Base-by-base conservation (phyloP, 2,329 filamentous ascomycete genomes). In the Acrocalymma vagum region DNA sequence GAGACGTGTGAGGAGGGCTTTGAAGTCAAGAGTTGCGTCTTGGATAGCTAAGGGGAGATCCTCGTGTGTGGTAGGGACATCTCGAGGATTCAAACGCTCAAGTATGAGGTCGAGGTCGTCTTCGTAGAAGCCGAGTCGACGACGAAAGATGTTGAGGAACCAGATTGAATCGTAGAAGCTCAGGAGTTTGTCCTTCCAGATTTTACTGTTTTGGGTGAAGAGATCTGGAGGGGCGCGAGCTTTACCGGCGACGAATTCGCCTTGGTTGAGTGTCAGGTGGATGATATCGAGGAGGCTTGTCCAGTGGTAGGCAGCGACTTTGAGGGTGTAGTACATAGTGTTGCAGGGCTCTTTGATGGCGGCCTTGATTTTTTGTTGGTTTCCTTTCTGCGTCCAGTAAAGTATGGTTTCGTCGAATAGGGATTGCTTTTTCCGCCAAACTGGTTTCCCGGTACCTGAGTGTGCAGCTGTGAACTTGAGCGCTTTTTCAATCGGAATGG, bases 171-270 rank as follows among this genome's bases (percentile, higher is more conserved):
- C 30, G 9, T 17, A 22, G 8, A 23, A 17, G 10, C 23, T 33
- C 4, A 5, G 10, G 17, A 23, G 17, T 15, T 33, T 17, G 4
- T 9, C 13, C 7, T 33, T 21, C 17, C 30, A 23, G n/a, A n/a
- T n/a, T n/a, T n/a, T n/a, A n/a, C n/a, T n/a, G n/a, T n/a, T n/a
- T 13, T 23, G 5, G 4, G 13, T 8, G 14, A 17, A 30, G 13
- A 30, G n/a, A 11, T 16, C 14, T 16, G 28, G 20, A 15, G 16
- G 14, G 8, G 20, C 28, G 11, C 28, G 11, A 9, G 28, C 28
- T 30, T 30, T 32, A 17, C 33, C 37, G 10, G 37, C 37, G 10
- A 40, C 6, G 23, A 25, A 40, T 22, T 40, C 37, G 14, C 20
- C 18, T 23, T 40, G 37, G 21, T 23, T 26, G 18, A 40, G 21